phyloP scores from a whole-genome alignment of 2,329 filamentous ascomycete species.

The Trichoderma hamatum region DNA sequence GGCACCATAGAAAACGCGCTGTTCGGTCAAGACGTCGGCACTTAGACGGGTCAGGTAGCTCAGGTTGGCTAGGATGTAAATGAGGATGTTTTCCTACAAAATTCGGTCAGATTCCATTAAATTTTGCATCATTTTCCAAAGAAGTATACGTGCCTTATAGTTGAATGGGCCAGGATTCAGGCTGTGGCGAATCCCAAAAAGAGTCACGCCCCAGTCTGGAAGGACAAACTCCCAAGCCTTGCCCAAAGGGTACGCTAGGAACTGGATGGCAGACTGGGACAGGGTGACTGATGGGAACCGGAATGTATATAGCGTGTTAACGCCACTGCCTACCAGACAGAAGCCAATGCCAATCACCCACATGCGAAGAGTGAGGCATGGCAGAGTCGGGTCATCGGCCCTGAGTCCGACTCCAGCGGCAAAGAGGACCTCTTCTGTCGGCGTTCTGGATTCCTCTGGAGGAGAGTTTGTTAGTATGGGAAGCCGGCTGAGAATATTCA shows the following conservation, averaged over 20 bases:
- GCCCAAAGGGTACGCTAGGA: conserved; percentile 49
- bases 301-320: conserved; percentile 49
- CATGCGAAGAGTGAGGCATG: conserved; percentile 45
- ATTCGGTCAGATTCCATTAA: conserved; percentile 31
- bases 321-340: conserved; percentile 42
- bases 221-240: conserved; percentile 42
- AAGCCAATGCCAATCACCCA: conserved; percentile 45
- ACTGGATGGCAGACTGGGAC: conserved; percentile 44
- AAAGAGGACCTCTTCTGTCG: conserved; percentile 35
- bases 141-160: conserved; percentile 36
- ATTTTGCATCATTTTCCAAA: conserved; percentile 37
- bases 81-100: conserved; percentile 53
- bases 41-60: conserved; percentile 47
- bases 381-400: conserved; percentile 35
- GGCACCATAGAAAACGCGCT: conserved; percentile 48
- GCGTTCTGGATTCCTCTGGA: conserved; percentile 26
- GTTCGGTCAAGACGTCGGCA: conserved; percentile 41
- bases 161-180: conserved; percentile 48
- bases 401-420: conserved; percentile 39
- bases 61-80: conserved; percentile 60
- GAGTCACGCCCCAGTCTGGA: conserved; percentile 37
- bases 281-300: conserved; percentile 39
- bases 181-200: conserved; percentile 35
- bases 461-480: not conserved
- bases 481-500: not conserved